Conservation (phyloP, 2,329 filamentous ascomycete genomes). For the Cordyceps cicadae region DNA sequence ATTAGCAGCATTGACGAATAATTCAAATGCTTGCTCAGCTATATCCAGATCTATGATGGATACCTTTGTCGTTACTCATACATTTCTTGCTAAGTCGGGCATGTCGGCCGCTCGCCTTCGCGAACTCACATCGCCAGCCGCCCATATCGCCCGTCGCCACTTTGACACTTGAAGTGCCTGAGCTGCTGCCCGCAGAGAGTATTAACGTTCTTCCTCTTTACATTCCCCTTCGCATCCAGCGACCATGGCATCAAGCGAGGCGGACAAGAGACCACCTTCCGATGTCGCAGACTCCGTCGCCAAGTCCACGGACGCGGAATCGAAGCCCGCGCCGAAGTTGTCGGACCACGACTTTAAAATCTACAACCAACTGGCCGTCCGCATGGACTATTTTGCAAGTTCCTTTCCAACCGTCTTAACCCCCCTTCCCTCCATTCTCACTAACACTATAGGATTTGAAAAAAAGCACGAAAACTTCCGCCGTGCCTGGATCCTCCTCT, state of each 20-base stretch:
- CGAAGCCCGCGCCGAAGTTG: conserved; percentile 47
- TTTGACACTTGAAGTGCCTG: not conserved
- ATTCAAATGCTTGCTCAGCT: too few species aligned
- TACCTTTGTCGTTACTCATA: not conserved
- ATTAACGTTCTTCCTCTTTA: not conserved
- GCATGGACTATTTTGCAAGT: conserved; percentile 65
- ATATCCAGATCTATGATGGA: too few species aligned
- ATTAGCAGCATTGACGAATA: too few species aligned
- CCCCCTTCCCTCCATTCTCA: too few species aligned
- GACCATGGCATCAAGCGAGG: not conserved
- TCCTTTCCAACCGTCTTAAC: too few species aligned
- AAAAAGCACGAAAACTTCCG: conserved; percentile 65
- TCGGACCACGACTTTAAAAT: conserved; percentile 56
- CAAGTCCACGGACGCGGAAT: not conserved
- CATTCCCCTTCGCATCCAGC: not conserved
- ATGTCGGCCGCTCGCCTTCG: not conserved
- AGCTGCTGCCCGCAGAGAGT: not conserved
- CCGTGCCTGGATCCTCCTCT: conserved; percentile 61
- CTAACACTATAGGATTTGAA: not conserved
- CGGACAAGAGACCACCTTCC: not conserved
- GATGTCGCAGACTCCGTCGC: not conserved
- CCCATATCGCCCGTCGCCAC: not conserved
- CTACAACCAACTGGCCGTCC: conserved; percentile 66
- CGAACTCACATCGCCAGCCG: not conserved
- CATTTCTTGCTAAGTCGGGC: not conserved